Percentiles rank a stretch among this genome's conserved stretches.
Evolutionary conservation across 345 rosid species (phyloP).

Genomic region (Anacardium occidentale): DNA sequence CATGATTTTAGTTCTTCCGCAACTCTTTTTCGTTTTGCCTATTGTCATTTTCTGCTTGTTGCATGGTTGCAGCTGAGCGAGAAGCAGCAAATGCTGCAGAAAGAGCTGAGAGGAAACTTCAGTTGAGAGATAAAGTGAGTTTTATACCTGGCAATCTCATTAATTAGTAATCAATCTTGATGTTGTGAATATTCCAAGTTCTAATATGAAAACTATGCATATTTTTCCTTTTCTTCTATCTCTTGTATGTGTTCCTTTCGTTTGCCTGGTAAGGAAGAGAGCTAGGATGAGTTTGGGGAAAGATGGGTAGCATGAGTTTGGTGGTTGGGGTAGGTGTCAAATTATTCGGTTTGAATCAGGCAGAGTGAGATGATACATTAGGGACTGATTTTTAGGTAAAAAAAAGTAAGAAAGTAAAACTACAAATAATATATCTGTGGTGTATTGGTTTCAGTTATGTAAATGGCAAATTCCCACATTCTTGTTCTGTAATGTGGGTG

Average conservation of each 20-base stretch:
- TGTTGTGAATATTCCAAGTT: not conserved
- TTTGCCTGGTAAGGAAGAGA: not conserved
- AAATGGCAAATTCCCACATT: not conserved
- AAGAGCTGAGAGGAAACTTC: constrained; percentile 85
- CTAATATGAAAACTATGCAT: not conserved
- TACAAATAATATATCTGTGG: too few species aligned
- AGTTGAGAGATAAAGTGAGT: constrained; percentile 81
- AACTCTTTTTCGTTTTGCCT: not conserved
- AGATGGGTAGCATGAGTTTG: not conserved
- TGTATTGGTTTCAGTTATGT: too few species aligned
- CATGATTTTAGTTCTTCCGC: not conserved
- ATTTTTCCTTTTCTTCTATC: not conserved
- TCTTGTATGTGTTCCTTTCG: not conserved
- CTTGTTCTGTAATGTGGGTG: not conserved
- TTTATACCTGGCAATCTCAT: not conserved
- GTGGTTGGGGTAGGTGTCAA: not conserved
- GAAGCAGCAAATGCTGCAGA: constrained; percentile 90
- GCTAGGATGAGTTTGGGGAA: not conserved
- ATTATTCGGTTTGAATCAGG: not conserved
- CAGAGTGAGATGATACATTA: not conserved
- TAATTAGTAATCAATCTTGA: not conserved
- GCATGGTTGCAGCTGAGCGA: constrained; percentile 70
- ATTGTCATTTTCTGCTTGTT: constrained; percentile 7
- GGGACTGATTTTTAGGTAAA: not conserved
- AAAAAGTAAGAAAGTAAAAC: not conserved